Evolutionary conservation across 2,329 filamentous ascomycete genomes (phyloP), one percentile per base, ranked within the genome.

Genomic region (Botrytis sinoallii): DNA sequence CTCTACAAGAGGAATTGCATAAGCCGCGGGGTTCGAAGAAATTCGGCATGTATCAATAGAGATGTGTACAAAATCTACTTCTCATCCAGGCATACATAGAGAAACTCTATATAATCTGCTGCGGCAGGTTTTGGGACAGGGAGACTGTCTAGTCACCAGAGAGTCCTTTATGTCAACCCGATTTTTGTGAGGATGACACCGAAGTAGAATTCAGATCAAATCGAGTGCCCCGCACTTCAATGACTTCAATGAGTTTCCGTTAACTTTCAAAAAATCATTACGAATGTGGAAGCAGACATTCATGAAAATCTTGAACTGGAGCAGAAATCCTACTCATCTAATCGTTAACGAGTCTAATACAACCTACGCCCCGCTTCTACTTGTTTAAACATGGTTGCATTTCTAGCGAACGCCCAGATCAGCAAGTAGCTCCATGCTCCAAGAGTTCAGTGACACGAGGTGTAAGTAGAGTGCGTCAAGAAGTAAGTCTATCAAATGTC

Each of bases 51-150:
- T 81, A 81, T 77, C 75, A 79, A 80, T 77, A 79, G 75, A 78
- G 75, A 78, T 79, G 77, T 81, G 79, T 81, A 80, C 77, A 80
- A 79, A 81, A 81, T 78, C 75, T 75, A 78, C 76, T 77, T 77
- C 76, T 77, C 75, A 71, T 46, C 57, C 57, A 61, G 57, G 71
- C 29, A 59, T 55, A 68, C 35, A 20, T 57, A 20, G 38, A 32
- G n/a, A 32, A 32, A 42, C n/a, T 57, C 29, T 59, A 32, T 12
- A 44, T 12, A 42, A 14, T 35, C 10, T n/a, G 46, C 29, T 57
- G 48, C 12, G 22, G n/a, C 52, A 69, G 18, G 10, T 32, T 63
- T 40, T 69, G 10, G 20, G n/a, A 69, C 8, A 38, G 12, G 25
- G 32, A 25, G 38, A 42, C n/a, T 57, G n/a, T 52, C 48, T 57